phyloP scores from a whole-genome alignment of 352 stramenopile genomes.

The Phytopythium helicoides region DNA sequence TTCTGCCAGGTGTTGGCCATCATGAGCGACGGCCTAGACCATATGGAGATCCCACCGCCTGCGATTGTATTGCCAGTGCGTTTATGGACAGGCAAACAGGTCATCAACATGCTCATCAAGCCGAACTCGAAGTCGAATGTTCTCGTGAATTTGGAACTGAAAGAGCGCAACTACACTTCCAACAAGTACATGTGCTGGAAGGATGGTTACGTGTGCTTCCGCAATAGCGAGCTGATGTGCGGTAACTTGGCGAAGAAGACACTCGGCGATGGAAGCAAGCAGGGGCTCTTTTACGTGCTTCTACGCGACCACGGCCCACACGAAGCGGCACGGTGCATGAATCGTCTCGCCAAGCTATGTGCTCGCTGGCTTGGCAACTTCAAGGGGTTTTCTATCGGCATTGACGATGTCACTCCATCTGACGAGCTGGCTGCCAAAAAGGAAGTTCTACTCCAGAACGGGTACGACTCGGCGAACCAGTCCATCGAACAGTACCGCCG shows the following conservation, averaged over 20 bases:
- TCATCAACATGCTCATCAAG: slow-evolving; percentile 86
- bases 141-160: slow-evolving; percentile 83
- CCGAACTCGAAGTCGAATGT: slow-evolving; percentile 89
- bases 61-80: slow-evolving; percentile 71
- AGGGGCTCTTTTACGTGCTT: slow-evolving; percentile 97
- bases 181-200: slow-evolving; percentile 97
- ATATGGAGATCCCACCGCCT: slow-evolving; percentile 88
- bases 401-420: slow-evolving; percentile 99
- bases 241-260: slow-evolving; percentile 99
- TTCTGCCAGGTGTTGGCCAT: slow-evolving; percentile 96
- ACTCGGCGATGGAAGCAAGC: slow-evolving; percentile 97
- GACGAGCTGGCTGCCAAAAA: slow-evolving; percentile 94
- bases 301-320: slow-evolving; percentile 93
- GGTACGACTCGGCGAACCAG: slow-evolving; percentile 85
- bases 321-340: slow-evolving; percentile 96
- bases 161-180: slow-evolving; percentile 96
- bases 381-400: slow-evolving; percentile 98
- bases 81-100: slow-evolving; percentile 99
- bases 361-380: slow-evolving; percentile 95
- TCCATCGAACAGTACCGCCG: slow-evolving; percentile 94
- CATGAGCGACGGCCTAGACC: slow-evolving; percentile 94
- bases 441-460: slow-evolving; percentile 89
- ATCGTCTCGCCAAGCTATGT: slow-evolving; percentile 97
- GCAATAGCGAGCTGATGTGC: slow-evolving; percentile 97
- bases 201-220: slow-evolving; percentile 97